Evolutionary conservation across 2,329 filamentous ascomycete genomes (phyloP), one percentile per base, ranked within the genome.

Genomic region (Diaporthe citri): DNA sequence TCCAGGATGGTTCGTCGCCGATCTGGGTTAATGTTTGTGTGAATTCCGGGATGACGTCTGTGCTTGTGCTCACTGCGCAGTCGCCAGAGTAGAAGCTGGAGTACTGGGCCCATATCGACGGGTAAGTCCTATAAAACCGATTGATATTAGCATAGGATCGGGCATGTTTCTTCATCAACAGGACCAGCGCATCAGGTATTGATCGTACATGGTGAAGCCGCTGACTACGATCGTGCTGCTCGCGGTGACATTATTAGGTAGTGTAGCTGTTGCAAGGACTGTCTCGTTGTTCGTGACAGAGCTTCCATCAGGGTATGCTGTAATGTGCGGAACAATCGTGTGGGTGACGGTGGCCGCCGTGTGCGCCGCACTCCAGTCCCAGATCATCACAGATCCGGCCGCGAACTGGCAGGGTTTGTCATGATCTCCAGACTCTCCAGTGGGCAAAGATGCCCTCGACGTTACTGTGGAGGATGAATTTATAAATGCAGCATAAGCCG

Each of bases 161-260:
- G 25, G 43, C 13, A 13, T 9, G n/a, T 2, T 31, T 4, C 9
- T 28, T 17, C 4, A 13, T 12, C 1, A 39, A 22, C 8, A 3
- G 43, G 13, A 39, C 6, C 28, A 22, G 7, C 8, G 13, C 9
- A n/a, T 52, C 22, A 17, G n/a, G 8, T 2, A 48, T 28, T 28
- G 31, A n/a, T 52, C 64, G 22, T 67, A 67, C 64, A 67, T 67
- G 4, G 64, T 67, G 64, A 67, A 67, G 31, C 64, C 64, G n/a
- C 46, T 52, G 46, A 67, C 64, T 1, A 67, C 64, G 22, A n/a
- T 15, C 13, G 64, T 67, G 46, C 46, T 67, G 46, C 34, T 67
- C 13, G 22, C 34, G 31, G 46, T 67, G 15, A 31, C n/a, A 5
- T 52, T 67, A 1, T 20, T 52, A 31, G 64, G 64, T 4, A 41